A percentile compares a stretch with the other conserved stretches of the same genome.
phyloP scores from a whole-genome alignment of 2,329 filamentous ascomycete genomes.

The Beauveria brongniartii region DNA sequence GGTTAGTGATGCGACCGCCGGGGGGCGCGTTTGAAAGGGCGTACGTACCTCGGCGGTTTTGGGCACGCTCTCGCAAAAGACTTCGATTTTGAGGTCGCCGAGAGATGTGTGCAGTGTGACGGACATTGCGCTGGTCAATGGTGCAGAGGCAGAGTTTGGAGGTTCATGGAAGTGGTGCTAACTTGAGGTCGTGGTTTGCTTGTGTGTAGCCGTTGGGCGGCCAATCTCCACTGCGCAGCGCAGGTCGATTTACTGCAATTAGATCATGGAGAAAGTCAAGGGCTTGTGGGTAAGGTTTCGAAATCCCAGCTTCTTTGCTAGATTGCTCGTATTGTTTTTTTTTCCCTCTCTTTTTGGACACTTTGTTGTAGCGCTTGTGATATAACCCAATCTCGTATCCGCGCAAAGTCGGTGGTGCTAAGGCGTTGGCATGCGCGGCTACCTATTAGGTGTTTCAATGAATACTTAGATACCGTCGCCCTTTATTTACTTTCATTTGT shows the following conservation, averaged over 20 bases:
- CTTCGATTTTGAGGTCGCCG: conserved; percentile 87
- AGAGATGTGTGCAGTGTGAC: conserved; percentile 76
- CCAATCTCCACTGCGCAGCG: background rate
- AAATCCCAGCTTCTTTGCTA: no score
- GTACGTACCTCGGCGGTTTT: conserved; percentile 69
- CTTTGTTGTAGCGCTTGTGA: no score
- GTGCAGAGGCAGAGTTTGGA: background rate
- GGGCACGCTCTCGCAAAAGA: conserved; percentile 92
- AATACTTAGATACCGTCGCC: no score
- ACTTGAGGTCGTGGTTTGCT: background rate
- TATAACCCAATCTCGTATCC: no score
- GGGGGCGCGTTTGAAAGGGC: background rate
- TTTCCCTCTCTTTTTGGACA: no score
- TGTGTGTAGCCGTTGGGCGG: background rate
- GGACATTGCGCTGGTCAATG: conserved; percentile 39
- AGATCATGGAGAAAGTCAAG: background rate
- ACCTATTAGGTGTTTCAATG: no score
- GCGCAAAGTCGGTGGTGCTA: no score
- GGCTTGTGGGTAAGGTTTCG: no score
- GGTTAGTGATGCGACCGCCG: conserved; percentile 5
- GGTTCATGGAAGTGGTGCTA: background rate
- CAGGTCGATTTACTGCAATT: background rate
- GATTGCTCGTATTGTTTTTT: no score
- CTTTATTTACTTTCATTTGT: no score
- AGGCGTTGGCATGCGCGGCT: no score